Evolutionary conservation across 257 asterid species (phyloP).

Genomic region (Linderniella brevidens): DNA sequence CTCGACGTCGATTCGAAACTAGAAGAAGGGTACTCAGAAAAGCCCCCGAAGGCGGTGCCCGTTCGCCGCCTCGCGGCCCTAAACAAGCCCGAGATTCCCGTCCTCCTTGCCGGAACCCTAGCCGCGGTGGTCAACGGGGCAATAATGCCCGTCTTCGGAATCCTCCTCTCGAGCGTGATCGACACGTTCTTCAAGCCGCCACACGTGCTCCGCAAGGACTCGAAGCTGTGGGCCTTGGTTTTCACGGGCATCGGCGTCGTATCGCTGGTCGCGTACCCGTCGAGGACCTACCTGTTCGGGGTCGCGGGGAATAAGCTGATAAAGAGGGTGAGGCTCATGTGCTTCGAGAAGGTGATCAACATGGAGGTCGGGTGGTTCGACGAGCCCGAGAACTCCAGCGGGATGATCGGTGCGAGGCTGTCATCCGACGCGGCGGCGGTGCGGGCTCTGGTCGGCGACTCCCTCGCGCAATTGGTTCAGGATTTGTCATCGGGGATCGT

Average conservation of each 20-base stretch:
- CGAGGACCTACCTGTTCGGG: constrained; percentile 36
- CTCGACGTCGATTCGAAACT: constrained; percentile 14
- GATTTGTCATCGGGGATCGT: constrained; percentile 30
- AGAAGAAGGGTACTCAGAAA: constrained; percentile 15
- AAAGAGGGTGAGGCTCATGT: constrained; percentile 34
- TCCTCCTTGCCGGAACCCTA: constrained; percentile 26
- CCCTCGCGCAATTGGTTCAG: constrained; percentile 37
- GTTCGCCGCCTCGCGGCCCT: constrained; percentile 37
- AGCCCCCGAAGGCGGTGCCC: constrained; percentile 25
- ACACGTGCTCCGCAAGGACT: constrained; percentile 26
- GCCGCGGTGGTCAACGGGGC: constrained; percentile 40
- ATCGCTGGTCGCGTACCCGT: constrained; percentile 28
- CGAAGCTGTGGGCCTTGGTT: constrained; percentile 46
- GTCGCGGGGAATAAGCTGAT: constrained; percentile 49
- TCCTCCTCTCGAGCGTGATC: constrained; percentile 35
- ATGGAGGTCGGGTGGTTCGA: constrained; percentile 69
- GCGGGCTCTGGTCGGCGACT: constrained; percentile 47
- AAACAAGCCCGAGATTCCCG: constrained; percentile 47
- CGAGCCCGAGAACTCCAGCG: constrained; percentile 38
- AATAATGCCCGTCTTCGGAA: constrained; percentile 37
- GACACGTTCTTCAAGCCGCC: constrained; percentile 33
- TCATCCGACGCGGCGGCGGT: constrained; percentile 53
- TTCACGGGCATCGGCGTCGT: constrained; percentile 25
- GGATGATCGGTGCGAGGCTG: constrained; percentile 45
- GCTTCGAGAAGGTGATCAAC: constrained; percentile 40